phyloP scores from a whole-genome alignment of 352 stramenopile species.

The Aphanomyces euteiches region DNA sequence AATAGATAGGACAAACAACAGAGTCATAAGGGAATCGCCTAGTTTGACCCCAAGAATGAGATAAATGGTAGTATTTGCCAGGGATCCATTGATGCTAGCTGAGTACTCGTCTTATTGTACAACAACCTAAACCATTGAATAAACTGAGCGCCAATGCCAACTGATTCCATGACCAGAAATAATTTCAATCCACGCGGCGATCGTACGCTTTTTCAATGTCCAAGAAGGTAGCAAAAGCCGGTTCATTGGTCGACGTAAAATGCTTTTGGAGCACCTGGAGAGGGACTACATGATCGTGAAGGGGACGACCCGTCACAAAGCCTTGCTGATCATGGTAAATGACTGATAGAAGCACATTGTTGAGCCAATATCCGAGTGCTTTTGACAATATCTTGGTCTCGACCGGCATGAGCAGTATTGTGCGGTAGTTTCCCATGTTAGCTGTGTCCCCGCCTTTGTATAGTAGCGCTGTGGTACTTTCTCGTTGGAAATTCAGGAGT shows the following conservation, averaged over 20 bases:
- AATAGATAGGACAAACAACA: not conserved
- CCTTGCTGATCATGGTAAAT: constrained; percentile 33
- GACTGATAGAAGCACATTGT: not conserved
- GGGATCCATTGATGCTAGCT: constrained; percentile 13
- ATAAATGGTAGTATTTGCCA: not conserved
- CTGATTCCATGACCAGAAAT: constrained; percentile 31
- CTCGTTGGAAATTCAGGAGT: constrained; percentile 31
- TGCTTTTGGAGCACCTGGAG: constrained; percentile 32
- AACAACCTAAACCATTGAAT: not conserved
- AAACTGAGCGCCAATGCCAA: constrained; percentile 30
- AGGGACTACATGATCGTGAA: constrained; percentile 33
- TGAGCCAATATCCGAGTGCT: not conserved
- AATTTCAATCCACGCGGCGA: constrained; percentile 33
- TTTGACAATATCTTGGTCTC: constrained; percentile 34
- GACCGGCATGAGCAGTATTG: constrained; percentile 36
- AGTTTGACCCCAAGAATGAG: constrained; percentile 31
- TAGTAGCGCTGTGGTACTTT: constrained; percentile 27
- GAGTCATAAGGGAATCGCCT: not conserved
- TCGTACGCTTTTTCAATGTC: constrained; percentile 37
- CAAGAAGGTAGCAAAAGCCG: constrained; percentile 31
- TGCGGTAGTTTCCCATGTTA: constrained; percentile 32
- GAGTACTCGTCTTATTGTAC: not conserved
- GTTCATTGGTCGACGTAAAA: constrained; percentile 3
- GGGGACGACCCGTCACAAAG: constrained; percentile 26
- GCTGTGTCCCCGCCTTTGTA: constrained; percentile 30